A percentile compares a stretch with the other conserved stretches of the same genome.
phyloP scores from a whole-genome alignment of 345 rosid genomes.

The Eucalyptus shirleyi region DNA sequence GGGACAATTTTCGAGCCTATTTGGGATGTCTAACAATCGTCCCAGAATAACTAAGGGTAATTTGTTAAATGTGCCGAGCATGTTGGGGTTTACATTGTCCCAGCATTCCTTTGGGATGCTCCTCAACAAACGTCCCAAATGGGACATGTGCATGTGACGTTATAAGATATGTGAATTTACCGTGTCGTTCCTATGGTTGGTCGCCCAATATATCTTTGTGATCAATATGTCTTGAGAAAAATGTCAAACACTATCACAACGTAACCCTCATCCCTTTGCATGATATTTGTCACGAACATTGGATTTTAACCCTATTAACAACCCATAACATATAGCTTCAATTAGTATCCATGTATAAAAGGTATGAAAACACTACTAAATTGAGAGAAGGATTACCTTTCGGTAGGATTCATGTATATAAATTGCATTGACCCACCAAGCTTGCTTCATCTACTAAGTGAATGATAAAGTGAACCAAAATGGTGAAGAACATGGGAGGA shows the following conservation, averaged over 20 bases:
- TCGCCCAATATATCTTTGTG: not conserved
- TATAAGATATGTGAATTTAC: not conserved
- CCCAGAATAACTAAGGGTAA: not conserved
- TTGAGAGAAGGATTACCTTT: no score
- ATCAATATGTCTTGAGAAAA: not conserved
- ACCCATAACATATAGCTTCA: not conserved
- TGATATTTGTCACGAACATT: not conserved
- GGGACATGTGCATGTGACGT: no score
- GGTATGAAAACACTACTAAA: no score
- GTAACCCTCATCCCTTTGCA: not conserved
- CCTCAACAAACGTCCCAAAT: no score
- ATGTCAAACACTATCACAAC: not conserved
- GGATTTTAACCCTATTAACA: not conserved
- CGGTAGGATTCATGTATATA: no score
- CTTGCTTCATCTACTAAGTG: not conserved
- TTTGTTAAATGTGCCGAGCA: not conserved
- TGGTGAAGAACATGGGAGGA: not conserved
- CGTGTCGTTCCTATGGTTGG: rapidly evolving
- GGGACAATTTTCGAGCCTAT: not conserved
- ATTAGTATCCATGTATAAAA: not conserved
- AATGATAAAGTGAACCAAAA: no score
- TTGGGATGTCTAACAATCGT: not conserved
- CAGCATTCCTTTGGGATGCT: not conserved
- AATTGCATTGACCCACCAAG: not conserved
- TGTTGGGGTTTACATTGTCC: not conserved